Conservation (phyloP, 768 basidiomycete genomes). For the Tylopilus vinaceipallidus region DNA sequence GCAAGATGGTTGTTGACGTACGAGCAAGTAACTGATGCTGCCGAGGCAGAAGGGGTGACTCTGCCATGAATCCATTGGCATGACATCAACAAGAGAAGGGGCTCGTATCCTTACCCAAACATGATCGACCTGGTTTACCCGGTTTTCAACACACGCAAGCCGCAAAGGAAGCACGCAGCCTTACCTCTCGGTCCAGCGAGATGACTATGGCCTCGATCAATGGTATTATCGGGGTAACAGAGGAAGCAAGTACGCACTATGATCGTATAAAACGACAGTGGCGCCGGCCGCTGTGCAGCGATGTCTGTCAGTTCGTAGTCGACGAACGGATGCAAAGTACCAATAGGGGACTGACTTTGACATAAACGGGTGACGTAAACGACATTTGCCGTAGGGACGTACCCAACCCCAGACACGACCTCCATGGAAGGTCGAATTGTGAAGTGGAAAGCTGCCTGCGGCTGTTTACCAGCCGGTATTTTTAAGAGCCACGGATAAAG, state of each 20-base stretch:
- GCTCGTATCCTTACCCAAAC: not conserved
- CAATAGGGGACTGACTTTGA: not conserved
- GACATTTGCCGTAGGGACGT: not conserved
- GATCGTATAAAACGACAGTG: slow-evolving; percentile 14
- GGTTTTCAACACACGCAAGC: not conserved
- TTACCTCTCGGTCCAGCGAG: not conserved
- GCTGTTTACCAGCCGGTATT: too few species aligned
- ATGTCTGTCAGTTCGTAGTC: not conserved
- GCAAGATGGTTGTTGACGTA: too few species aligned
- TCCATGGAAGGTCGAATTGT: too few species aligned
- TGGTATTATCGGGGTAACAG: not conserved
- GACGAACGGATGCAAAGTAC: not conserved
- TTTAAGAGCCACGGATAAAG: too few species aligned
- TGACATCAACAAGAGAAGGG: not conserved
- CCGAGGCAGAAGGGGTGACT: slow-evolving; percentile 8
- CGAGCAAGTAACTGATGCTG: slow-evolving; percentile 13
- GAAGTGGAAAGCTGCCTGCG: too few species aligned
- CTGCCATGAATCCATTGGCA: not conserved
- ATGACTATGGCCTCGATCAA: slow-evolving; percentile 6
- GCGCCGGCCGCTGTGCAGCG: not conserved
- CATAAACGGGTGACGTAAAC: not conserved
- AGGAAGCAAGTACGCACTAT: slow-evolving; percentile 3
- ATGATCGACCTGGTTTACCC: not conserved
- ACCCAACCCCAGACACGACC: too few species aligned
- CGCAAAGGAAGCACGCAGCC: not conserved